phyloP scores from a whole-genome alignment of 495 filamentous ascomycete genomes.

The Articulospora tetracladia region DNA sequence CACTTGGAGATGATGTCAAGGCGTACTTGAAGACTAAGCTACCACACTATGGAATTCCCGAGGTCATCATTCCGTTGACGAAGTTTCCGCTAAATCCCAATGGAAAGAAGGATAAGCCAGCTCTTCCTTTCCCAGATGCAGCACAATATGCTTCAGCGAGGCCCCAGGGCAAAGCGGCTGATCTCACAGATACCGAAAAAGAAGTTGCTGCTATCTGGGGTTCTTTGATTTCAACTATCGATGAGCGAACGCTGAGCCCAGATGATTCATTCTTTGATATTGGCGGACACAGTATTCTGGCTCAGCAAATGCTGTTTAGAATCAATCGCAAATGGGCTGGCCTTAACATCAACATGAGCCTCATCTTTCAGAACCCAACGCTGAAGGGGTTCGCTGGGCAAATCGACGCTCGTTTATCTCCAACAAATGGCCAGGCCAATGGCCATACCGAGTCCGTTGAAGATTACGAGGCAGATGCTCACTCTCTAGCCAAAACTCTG shows the following conservation, averaged over 20 bases:
- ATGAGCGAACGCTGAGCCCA: conserved; percentile 51
- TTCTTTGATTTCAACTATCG: conserved; percentile 36
- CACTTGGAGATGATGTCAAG: conserved; percentile 69
- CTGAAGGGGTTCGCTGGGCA: conserved; percentile 69
- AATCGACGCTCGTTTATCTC: conserved; percentile 54
- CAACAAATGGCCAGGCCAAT: conserved; percentile 26
- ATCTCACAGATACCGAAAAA: conserved; percentile 56
- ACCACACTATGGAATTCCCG: conserved; percentile 77
- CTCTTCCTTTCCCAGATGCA: conserved; percentile 85
- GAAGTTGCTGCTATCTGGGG: conserved; percentile 67
- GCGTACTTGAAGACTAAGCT: conserved; percentile 72
- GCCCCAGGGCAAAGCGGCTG: conserved; percentile 12
- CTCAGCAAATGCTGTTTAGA: conserved; percentile 76
- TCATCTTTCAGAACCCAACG: conserved; percentile 73
- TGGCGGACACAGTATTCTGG: conserved; percentile 84
- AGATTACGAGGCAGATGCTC: conserved; percentile 65
- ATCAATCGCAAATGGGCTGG: conserved; percentile 35
- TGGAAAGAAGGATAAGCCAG: conserved; percentile 89
- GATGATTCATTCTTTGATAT: conserved; percentile 80
- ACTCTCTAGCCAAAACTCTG: conserved; percentile 48
- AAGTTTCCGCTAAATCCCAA: conserved; percentile 90
- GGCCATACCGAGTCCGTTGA: conserved; percentile 41
- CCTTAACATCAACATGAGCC: conserved; percentile 68
- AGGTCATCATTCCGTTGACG: conserved; percentile 71
- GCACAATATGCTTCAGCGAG: conserved; percentile 51